Evolutionary conservation across 1,139 yeast species (phyloP), one percentile per base, ranked within the genome.

Genomic region (Pichia sp.): DNA sequence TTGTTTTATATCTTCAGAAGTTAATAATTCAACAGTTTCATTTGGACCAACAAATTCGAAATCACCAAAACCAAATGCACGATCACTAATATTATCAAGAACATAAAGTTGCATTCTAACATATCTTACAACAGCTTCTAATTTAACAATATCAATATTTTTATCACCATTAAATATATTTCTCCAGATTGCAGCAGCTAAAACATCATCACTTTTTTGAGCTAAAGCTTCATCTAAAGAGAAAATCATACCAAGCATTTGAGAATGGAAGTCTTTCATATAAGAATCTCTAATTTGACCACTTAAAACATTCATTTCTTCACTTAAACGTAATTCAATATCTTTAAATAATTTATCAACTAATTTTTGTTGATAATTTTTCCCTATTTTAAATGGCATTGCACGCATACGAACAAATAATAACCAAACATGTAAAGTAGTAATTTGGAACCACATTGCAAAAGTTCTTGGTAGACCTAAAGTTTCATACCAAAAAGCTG

Each of bases 401-500:
- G 95, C 95, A 62, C 99, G 79, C 96, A 92, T 89, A 60, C 98
- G 79, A 16, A 87, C 96, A 55, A 84, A 82, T 43, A 92, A 71
- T 60, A 92, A 82, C 99, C 99, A 92, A 52, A 87, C 81, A 64
- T 92, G 98, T 54, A 92, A 72, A 4, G 84, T 74, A 6, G 96
- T 85, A 54, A 92, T 84, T 66, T 90, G 97, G 61, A 83, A 90
- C 95, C 97, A 92, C 65, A 89, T 96, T 26, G 92, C 80, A 61
- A 90, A 92, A 0, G 97, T 82, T 60, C 76, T 74, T 24, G 96
- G 97, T 58, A 94, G 70, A 25, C 78, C 82, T 49, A 92, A 69
- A 9, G 92, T 85, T 47, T 85, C 84, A 60, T 87, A 90, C 69
- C 82, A 84, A 56, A 82, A 84, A 48, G 66, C 65, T 3, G 92